A percentile compares a stretch with the other conserved stretches of the same genome.
phyloP scores from a whole-genome alignment of 257 asterid species.

The Solanum pinnatisectum region DNA sequence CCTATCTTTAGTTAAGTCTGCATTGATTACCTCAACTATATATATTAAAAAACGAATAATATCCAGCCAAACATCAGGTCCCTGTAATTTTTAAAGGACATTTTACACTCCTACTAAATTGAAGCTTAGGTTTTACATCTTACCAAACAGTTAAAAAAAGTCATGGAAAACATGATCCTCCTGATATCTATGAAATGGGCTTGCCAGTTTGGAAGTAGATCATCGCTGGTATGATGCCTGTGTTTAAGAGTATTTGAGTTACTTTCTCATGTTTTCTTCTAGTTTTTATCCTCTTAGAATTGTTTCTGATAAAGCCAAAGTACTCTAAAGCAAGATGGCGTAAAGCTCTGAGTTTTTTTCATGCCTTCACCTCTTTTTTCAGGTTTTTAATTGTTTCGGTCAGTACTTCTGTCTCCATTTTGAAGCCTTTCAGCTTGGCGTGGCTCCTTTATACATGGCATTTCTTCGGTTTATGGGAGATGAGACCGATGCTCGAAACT shows the following conservation, averaged over 20 bases:
- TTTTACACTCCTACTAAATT: neutral
- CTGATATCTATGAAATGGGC: neutral
- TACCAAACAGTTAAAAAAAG: neutral
- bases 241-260: neutral
- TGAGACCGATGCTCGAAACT: neutral
- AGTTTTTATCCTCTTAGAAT: neutral
- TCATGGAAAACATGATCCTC: neutral
- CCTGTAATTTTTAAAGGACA: neutral
- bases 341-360: neutral
- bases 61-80: neutral
- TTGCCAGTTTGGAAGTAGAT: neutral
- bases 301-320: neutral
- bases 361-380: neutral
- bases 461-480: neutral
- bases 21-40: neutral
- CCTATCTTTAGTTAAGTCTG: neutral
- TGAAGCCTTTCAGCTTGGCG: neutral
- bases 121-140: neutral
- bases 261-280: neutral
- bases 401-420: conserved; percentile 13
- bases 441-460: neutral
- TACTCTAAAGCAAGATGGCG: neutral
- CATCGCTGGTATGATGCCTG: neutral
- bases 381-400: conserved; percentile 53
- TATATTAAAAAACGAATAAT: neutral